Conservation (phyloP, 495 filamentous ascomycete species). For the Parmelia sp. region DNA sequence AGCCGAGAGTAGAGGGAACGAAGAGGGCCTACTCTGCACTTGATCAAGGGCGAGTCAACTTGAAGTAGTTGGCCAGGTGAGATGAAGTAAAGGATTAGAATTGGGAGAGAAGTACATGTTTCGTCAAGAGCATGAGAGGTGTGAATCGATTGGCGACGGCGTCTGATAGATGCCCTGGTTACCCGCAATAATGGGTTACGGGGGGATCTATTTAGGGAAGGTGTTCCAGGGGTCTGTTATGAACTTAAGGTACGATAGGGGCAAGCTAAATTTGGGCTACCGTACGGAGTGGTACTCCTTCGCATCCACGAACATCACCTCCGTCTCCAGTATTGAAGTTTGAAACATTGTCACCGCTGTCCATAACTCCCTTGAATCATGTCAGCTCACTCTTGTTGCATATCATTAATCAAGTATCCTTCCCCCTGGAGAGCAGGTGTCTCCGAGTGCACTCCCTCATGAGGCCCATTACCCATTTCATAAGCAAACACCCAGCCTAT, state of each 20-base stretch:
- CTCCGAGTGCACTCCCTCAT: no score
- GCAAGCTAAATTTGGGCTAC: background rate
- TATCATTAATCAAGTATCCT: no score
- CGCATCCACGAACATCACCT: background rate
- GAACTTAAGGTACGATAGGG: no score
- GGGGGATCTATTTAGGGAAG: background rate
- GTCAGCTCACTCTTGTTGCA: no score
- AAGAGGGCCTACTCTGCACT: background rate
- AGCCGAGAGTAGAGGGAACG: background rate
- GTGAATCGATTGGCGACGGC: background rate
- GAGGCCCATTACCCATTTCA: no score
- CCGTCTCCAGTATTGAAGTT: background rate
- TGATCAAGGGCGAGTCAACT: background rate
- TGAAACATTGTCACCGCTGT: background rate
- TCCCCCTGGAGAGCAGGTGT: no score
- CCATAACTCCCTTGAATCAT: no score
- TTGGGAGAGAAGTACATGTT: background rate
- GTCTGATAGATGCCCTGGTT: background rate
- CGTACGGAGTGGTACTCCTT: background rate
- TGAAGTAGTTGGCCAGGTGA: background rate
- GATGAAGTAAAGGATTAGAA: background rate
- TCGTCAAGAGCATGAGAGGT: background rate
- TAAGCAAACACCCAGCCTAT: no score
- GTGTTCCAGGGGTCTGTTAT: slow-evolving; percentile 1
- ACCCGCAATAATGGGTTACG: slow-evolving; percentile 2